Base-by-base conservation (phyloP, 371 early-diverging fungal genomes). In the Mortierella sp. region DNA sequence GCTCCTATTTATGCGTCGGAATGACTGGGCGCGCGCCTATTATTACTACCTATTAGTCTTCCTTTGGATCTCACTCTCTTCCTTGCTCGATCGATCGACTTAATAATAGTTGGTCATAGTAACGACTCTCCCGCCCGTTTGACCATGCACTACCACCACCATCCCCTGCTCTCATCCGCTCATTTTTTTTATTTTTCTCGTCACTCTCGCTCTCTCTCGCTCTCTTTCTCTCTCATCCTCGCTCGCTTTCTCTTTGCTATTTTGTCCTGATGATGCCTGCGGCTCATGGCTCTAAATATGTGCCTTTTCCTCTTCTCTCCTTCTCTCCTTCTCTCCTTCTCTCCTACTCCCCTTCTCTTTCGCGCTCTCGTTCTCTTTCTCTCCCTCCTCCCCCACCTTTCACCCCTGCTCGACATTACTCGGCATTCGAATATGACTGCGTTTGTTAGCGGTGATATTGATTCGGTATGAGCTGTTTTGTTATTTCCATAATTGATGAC, bases 401-500 rank as follows among this genome's bases (percentile, higher is more conserved):
- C 50, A n/a, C 50, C 24, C 50, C n/a, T n/a, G 6, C 47, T n/a
- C n/a, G n/a, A n/a, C n/a, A n/a, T n/a, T n/a, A n/a, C n/a, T n/a
- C n/a, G n/a, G n/a, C n/a, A n/a, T n/a, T n/a, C n/a, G n/a, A n/a
- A n/a, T n/a, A n/a, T n/a, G n/a, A n/a, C n/a, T n/a, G n/a, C n/a
- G n/a, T n/a, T n/a, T n/a, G n/a, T n/a, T 19, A 34, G 16, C 16
- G 29, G 29, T 29, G 58, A 58, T 58, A 34, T 34, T 58, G 58
- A 31, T 34, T 29, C 34, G 34, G 16, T 34, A 22, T 58, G 34
- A 58, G 58, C 58, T 16, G 34, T 45, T 45, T 45, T 6, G n/a
- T n/a, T 50, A 22, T 13, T 48, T n/a, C n/a, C n/a, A 48, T n/a
- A n/a, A n/a, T n/a, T 58, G 58, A 58, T 34, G 58, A 58, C 58